Evolutionary conservation across 805 yeast species (phyloP), one percentile per base, ranked within the genome.

Genomic region (Candida endomychidarum): DNA sequence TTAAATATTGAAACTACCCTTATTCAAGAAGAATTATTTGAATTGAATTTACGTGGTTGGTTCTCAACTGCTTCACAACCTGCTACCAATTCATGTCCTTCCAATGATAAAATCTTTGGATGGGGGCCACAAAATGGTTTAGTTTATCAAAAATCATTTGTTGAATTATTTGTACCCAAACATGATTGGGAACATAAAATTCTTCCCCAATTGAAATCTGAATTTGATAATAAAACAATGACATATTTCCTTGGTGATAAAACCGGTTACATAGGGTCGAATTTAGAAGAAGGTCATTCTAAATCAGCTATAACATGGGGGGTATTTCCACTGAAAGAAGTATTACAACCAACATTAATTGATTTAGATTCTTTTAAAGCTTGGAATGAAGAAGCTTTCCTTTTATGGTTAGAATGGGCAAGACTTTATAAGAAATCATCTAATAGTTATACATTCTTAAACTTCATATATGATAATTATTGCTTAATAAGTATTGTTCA

Each of bases 281-380:
- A 84, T 51, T 63, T 83, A 54, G 69, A 70, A 1, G 46, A 52
- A 12, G 42, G 50, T 5, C 58, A 54, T 38, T 77, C 55, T 23
- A 81, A 88, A 31, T 83, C 82, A 48, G 96, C 93, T 19, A 95
- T 93, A 7, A 93, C 99, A 1, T 93, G 99, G 99, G 99, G 98
- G 47, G 96, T 86, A 2, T 91, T 93, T 73, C 95, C 95, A 6
- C 83, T 83, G 60, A 78, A 89, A 48, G 96, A 88, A 56, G 82
- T 89, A 25, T 77, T 88, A 25, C 97, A 90, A 61, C 86, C 97
- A 0, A 93, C 99, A 0, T 83, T 90, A 46, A 81, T 93, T 41
- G 96, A 90, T 56, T 85, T 80, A 51, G 96, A 89, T 52, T 87
- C 97, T 2, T 91, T 93, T 68, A 77, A 78, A 50, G 96, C 96